Evolutionary conservation across 805 yeast species (phyloP).

Genomic region (Metschnikowia shivogae): DNA sequence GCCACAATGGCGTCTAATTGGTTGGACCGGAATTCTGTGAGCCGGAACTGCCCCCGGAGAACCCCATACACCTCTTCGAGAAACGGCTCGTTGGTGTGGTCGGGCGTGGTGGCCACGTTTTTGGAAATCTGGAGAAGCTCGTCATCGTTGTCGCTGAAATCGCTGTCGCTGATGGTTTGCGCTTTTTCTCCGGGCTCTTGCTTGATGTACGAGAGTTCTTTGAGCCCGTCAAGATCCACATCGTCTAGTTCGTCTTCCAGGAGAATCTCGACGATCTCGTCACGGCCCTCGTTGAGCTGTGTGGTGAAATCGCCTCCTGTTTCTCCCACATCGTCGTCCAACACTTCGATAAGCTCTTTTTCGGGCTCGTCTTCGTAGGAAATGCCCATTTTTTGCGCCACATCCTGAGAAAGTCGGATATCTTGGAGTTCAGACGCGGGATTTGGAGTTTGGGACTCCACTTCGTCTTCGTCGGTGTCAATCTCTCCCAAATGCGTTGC

Average conservation of each 20-base stretch:
- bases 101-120: constrained; percentile 3
- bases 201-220: constrained; percentile 11
- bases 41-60: constrained; percentile 56
- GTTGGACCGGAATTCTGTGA: constrained; percentile 68
- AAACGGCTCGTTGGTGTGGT: constrained; percentile 39
- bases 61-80: constrained; percentile 61
- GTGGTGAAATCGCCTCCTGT: constrained; percentile 31
- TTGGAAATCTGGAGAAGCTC: constrained; percentile 18
- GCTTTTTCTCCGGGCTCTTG: constrained; percentile 4
- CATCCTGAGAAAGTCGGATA: constrained; percentile 31
- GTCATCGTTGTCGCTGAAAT: constrained; percentile 35
- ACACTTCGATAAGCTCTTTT: constrained; percentile 10
- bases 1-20: constrained; percentile 86
- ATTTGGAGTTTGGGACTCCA: constrained; percentile 5
- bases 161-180: constrained; percentile 13
- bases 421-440: constrained; percentile 17
- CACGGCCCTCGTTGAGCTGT: constrained; percentile 41
- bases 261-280: constrained; percentile 34
- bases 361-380: constrained; percentile 11
- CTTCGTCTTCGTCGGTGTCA: constrained; percentile 12
- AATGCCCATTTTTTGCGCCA: constrained; percentile 29
- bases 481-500: constrained; percentile 10
- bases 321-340: constrained; percentile 27
- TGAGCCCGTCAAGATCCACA: constrained; percentile 12
- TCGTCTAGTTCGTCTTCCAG: constrained; percentile 32